These are phyloP conservation scores for Yarrowia bubula DNA, from an alignment of 805 yeast genomes.

Conservation along the genomic window DNA sequence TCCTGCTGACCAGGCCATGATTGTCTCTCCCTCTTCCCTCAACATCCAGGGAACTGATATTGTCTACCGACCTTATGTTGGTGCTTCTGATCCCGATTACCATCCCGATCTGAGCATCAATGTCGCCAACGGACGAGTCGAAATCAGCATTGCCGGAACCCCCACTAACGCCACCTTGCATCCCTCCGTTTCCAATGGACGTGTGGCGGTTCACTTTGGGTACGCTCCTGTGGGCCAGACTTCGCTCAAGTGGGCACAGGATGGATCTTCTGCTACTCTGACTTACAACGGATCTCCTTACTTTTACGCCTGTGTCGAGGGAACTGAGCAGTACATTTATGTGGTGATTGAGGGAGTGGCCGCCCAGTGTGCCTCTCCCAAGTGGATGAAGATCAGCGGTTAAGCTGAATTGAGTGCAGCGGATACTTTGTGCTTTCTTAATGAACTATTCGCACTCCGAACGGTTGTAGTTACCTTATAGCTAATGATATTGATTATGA, in stretches of 20 bases:
- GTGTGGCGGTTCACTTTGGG: neutral
- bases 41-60: slow-evolving; percentile 1
- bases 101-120: slow-evolving; percentile 19
- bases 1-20: neutral
- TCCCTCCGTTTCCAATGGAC: neutral
- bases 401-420: neutral
- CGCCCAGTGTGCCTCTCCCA: slow-evolving; percentile 1
- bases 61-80: neutral
- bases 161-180: slow-evolving; percentile 9
- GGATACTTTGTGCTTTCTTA: too few species aligned
- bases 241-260: neutral
- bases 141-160: neutral
- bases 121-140: neutral
- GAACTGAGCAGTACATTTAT: slow-evolving; percentile 1
- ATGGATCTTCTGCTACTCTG: neutral
- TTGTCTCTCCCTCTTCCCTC: neutral
- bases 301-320: slow-evolving; percentile 8
- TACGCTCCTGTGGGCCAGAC: slow-evolving; percentile 13
- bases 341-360: neutral
- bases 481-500: too few species aligned
- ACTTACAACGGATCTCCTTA: slow-evolving; percentile 13
- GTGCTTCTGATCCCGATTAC: slow-evolving; percentile 12
- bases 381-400: slow-evolving; percentile 18
- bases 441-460: too few species aligned
- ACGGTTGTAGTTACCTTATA: too few species aligned